Evolutionary conservation across 306 rosid genomes (phyloP).

Genomic region (Mucuna pruriens): DNA sequence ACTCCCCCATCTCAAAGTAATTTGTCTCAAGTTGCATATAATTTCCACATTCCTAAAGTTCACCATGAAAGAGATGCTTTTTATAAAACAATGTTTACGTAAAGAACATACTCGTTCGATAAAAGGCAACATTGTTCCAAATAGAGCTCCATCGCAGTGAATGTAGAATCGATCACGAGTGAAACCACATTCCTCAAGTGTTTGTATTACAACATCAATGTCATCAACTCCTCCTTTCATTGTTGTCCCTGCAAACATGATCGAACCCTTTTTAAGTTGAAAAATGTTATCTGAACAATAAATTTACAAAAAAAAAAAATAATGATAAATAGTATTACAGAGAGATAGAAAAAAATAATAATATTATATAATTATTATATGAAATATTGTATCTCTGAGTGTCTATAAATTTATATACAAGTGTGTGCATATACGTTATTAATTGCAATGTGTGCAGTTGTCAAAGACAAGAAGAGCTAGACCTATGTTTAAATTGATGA

Average conservation of each 20-base stretch:
- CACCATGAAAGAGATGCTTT: not conserved
- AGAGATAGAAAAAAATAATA: too few relatives aligned
- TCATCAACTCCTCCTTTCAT: constrained; percentile 76
- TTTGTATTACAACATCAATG: constrained; percentile 59
- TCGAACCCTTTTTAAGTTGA: not conserved
- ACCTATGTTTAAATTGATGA: constrained; percentile 76
- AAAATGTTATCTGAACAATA: too few relatives aligned
- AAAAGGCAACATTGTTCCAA: constrained; percentile 78
- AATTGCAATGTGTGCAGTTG: not conserved
- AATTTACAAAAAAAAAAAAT: too few relatives aligned
- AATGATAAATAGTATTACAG: too few relatives aligned
- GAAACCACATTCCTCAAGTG: constrained; percentile 63
- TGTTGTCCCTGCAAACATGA: constrained; percentile 60
- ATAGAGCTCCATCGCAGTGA: constrained; percentile 76
- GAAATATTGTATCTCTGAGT: too few relatives aligned
- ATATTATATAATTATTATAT: too few relatives aligned
- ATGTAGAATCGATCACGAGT: constrained; percentile 65
- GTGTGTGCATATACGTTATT: not conserved
- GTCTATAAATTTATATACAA: not conserved
- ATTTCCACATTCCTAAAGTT: too few relatives aligned
- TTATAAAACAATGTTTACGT: not conserved
- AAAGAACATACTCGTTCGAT: constrained; percentile 46
- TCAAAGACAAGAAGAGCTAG: not conserved
- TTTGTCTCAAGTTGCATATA: too few relatives aligned
- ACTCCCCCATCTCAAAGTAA: too few relatives aligned